Conservation (phyloP, 202 grass and related monocot species). For the Zizania palustris region DNA sequence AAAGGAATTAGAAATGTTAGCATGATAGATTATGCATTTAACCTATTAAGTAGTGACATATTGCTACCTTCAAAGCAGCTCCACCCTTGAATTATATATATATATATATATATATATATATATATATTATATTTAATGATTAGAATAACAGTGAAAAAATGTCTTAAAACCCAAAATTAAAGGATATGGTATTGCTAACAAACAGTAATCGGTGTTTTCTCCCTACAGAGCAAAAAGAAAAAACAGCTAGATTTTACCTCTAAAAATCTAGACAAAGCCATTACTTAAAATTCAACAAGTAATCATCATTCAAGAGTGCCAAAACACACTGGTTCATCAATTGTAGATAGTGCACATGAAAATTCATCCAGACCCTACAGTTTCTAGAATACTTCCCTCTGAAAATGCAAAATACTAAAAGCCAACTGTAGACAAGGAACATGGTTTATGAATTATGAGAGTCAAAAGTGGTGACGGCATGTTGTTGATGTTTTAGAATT, state of each 20-base stretch:
- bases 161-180: not conserved
- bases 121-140: not conserved
- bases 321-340: not conserved
- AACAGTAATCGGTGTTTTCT: not conserved
- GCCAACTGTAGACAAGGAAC: not conserved
- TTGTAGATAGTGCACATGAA: not conserved
- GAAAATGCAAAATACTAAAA: not conserved
- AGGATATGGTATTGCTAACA: not conserved
- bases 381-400: not conserved
- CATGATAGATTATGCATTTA: not conserved
- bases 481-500: constrained; percentile 5
- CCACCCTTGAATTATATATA: no score
- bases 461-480: not conserved
- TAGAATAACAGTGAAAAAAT: not conserved
- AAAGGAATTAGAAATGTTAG: not conserved
- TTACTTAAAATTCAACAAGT: not conserved
- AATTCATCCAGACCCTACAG: not conserved
- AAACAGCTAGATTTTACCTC: not conserved
- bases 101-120: no score
- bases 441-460: not conserved
- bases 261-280: not conserved
- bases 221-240: not conserved
- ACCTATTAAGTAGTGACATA: not conserved
- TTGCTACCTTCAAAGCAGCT: no score
- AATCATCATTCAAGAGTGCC: not conserved